Conservation (phyloP, 768 basidiomycete species). For the Tephrocybe sp. region DNA sequence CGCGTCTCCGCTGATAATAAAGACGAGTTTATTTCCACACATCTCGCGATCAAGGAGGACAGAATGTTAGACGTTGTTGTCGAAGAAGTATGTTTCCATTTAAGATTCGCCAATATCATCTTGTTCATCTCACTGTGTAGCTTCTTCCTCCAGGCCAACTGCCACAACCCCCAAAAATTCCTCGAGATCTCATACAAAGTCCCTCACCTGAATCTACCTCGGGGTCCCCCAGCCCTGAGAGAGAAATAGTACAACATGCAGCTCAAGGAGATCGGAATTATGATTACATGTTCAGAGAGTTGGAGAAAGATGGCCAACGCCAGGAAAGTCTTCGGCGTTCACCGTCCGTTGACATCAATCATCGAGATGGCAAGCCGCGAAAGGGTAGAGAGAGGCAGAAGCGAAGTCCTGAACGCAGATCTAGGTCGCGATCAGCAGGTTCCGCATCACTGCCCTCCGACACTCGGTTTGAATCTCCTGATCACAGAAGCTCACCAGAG, state of each 20-base stretch:
- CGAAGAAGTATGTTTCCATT: slow-evolving; percentile 50
- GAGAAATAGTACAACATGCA: slow-evolving; percentile 3
- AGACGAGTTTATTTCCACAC: slow-evolving; percentile 52
- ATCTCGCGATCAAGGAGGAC: slow-evolving; percentile 53
- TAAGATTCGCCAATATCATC: neutral
- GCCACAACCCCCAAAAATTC: slow-evolving; percentile 33
- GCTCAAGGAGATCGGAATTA: slow-evolving; percentile 2
- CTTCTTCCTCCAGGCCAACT: slow-evolving; percentile 32
- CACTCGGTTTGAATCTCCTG: slow-evolving; percentile 27
- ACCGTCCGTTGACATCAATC: neutral
- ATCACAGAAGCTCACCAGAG: slow-evolving; percentile 34
- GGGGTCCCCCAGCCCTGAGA: slow-evolving; percentile 10
- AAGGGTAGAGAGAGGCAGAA: slow-evolving; percentile 1
- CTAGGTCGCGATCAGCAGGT: slow-evolving; percentile 2
- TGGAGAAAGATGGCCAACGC: slow-evolving; percentile 6
- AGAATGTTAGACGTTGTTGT: slow-evolving; percentile 59
- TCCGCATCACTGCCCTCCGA: neutral
- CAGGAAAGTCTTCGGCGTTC: slow-evolving; percentile 1
- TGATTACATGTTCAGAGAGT: neutral
- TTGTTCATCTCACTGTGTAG: slow-evolving; percentile 21
- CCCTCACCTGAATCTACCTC: slow-evolving; percentile 18
- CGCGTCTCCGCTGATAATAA: slow-evolving; percentile 55
- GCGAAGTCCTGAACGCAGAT: neutral
- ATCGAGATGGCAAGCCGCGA: slow-evolving; percentile 1
- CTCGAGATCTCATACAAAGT: slow-evolving; percentile 21